Evolutionary conservation across 2,329 filamentous ascomycete species (phyloP).

Genomic region (Ophidiomyces ophidiicola): DNA sequence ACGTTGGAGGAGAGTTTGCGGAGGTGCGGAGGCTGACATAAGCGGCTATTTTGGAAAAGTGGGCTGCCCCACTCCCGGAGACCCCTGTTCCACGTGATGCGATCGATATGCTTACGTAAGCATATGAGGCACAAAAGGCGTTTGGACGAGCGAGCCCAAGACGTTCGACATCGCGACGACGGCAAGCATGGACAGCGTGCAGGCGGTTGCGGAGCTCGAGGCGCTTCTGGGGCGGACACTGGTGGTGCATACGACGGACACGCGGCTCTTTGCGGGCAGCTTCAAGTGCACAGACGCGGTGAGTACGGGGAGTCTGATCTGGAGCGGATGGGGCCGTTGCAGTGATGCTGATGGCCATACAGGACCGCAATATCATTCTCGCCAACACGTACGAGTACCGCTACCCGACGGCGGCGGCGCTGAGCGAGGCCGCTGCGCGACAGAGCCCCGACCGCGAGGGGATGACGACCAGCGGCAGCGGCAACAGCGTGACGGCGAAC

Average conservation of each 20-base stretch:
- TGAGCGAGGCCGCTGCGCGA: constrained; percentile 29
- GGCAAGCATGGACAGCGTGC: constrained; percentile 25
- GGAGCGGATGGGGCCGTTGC: no score
- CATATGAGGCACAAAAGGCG: no score
- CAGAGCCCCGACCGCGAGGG: constrained; percentile 15
- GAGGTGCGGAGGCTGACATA: no score
- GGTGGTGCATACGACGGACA: constrained; percentile 67
- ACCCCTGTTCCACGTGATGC: no score
- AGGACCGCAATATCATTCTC: constrained; percentile 85
- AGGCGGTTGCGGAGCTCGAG: constrained; percentile 31
- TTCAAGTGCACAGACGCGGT: constrained; percentile 95
- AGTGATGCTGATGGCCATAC: background rate
- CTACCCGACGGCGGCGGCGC: constrained; percentile 47
- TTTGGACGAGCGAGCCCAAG: background rate
- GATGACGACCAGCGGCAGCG: no score
- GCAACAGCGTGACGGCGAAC: constrained; percentile 46
- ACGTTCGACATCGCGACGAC: background rate
- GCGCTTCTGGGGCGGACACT: constrained; percentile 67
- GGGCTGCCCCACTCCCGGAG: no score
- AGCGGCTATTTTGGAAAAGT: no score
- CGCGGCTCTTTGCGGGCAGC: constrained; percentile 74
- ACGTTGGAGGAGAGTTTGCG: no score
- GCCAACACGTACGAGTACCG: constrained; percentile 82
- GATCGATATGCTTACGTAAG: no score
- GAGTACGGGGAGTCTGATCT: constrained; percentile 31